Conservation (phyloP, 192 early-diverging fungal species). For the Chytriomyces sp. region DNA sequence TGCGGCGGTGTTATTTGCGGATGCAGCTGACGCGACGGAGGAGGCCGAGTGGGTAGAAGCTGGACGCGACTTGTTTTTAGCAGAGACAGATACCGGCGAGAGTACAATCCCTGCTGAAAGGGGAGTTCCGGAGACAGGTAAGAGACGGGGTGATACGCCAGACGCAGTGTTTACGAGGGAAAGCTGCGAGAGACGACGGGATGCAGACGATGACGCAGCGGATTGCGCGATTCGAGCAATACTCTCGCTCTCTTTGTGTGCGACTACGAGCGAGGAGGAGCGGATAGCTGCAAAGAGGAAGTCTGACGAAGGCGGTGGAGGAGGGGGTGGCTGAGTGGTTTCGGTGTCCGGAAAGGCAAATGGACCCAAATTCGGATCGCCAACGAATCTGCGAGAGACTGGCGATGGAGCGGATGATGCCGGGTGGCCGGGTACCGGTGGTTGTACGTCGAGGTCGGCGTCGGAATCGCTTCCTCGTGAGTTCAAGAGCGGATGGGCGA, state of each 20-base stretch:
- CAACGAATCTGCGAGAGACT: not conserved
- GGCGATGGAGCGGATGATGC: not conserved
- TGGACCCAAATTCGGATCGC: not conserved
- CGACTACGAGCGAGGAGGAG: not conserved
- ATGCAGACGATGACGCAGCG: not conserved
- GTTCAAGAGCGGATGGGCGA: no score
- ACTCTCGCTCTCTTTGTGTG: not conserved
- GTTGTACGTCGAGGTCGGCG: not conserved
- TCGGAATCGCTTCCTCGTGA: not conserved
- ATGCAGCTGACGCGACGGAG: not conserved
- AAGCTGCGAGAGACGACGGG: not conserved
- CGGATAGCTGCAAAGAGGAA: not conserved
- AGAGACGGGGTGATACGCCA: not conserved
- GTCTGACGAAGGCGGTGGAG: not conserved
- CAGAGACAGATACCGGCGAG: not conserved
- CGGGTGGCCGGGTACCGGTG: not conserved
- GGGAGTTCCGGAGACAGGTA: not conserved
- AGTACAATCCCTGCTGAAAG: not conserved
- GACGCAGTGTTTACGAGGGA: not conserved
- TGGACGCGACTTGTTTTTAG: not conserved
- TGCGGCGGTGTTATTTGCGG: no score
- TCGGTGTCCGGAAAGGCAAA: not conserved
- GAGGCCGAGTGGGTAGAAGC: not conserved
- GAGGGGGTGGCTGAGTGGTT: not conserved
- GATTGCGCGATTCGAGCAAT: not conserved